Evolutionary conservation across 2,329 filamentous ascomycete species (phyloP).

Genomic region (Xylaria sp.): DNA sequence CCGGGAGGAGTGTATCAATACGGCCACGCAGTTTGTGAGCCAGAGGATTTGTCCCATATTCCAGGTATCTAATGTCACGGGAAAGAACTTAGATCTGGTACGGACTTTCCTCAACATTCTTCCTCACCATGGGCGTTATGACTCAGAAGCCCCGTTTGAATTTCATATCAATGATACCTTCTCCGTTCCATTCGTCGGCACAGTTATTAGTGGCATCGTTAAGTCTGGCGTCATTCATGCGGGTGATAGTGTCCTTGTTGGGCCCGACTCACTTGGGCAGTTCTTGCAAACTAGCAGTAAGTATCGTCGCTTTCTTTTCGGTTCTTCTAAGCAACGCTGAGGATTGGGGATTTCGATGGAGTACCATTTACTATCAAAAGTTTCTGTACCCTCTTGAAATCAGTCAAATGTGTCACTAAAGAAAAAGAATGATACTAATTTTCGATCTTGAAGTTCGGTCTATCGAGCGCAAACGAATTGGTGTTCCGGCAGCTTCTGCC

Average conservation of each 20-base stretch:
- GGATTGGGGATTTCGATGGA: too few species aligned
- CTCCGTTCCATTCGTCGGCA: constrained; percentile 96
- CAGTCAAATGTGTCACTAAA: background rate
- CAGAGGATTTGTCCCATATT: constrained; percentile 97
- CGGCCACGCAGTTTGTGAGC: constrained; percentile 93
- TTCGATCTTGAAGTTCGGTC: constrained; percentile 67
- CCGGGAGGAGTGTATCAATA: constrained; percentile 91
- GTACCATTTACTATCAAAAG: background rate
- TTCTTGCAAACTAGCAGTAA: constrained; percentile 80
- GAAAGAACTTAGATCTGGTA: constrained; percentile 88
- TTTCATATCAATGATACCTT: constrained; percentile 98
- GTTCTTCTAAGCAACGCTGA: background rate
- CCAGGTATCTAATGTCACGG: constrained; percentile 97
- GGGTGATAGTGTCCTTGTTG: constrained; percentile 89
- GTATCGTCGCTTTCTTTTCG: background rate
- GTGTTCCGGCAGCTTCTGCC: constrained; percentile 86
- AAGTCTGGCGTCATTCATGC: constrained; percentile 88
- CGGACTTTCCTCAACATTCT: constrained; percentile 94
- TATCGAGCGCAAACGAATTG: constrained; percentile 93
- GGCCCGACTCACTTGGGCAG: constrained; percentile 88
- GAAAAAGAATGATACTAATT: background rate
- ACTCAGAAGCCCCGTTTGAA: constrained; percentile 87
- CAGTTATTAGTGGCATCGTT: constrained; percentile 93
- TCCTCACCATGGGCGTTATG: constrained; percentile 92
- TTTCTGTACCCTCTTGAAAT: background rate